phyloP scores from a whole-genome alignment of 169 alveolate genomes.

The Plasmodium berghei region DNA sequence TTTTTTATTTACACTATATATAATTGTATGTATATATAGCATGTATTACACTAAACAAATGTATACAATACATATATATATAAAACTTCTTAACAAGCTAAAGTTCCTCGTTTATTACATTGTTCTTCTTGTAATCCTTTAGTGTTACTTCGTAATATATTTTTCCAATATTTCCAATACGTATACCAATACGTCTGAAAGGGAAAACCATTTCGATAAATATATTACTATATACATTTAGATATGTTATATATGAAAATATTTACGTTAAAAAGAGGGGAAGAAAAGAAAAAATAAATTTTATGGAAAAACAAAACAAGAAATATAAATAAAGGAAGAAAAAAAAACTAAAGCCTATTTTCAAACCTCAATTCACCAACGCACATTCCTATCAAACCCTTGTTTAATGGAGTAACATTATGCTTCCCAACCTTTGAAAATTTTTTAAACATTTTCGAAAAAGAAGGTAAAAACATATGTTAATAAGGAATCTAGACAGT shows the following conservation, averaged over 20 bases:
- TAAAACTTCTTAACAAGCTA: neutral
- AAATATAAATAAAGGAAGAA: neutral
- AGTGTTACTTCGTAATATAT: conserved; percentile 80
- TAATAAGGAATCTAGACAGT: neutral
- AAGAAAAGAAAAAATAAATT: neutral
- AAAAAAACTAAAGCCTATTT: conserved; percentile 1
- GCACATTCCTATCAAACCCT: conserved; percentile 83
- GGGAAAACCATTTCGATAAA: neutral
- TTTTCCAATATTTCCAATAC: conserved; percentile 81
- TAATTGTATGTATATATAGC: too few species aligned
- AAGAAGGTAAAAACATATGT: neutral
- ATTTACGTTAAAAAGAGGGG: neutral
- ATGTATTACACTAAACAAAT: too few species aligned
- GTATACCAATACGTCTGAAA: conserved; percentile 83
- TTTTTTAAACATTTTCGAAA: neutral
- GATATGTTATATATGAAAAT: neutral
- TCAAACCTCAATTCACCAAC: conserved; percentile 83
- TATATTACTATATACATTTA: neutral
- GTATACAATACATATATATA: too few species aligned
- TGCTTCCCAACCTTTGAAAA: conserved; percentile 83
- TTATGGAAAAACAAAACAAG: neutral
- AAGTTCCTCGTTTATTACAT: conserved; percentile 26
- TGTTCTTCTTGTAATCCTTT: conserved; percentile 66
- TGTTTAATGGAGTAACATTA: conserved; percentile 79
- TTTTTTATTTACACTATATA: too few species aligned